phyloP scores from a whole-genome alignment of 1,139 yeast species.

The Schizosaccharomyces versatilis region DNA sequence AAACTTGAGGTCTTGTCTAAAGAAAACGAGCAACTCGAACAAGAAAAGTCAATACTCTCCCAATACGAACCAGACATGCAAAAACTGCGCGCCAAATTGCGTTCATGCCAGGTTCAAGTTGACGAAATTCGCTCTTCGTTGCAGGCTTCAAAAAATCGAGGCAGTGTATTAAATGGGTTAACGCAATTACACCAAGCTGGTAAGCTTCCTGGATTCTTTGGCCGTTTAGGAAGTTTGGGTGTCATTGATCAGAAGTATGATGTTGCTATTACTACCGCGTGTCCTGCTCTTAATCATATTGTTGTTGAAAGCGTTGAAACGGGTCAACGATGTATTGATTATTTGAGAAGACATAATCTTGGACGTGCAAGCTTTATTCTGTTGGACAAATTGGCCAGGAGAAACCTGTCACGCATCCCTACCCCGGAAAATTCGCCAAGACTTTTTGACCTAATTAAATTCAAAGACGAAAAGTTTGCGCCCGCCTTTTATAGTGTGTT shows the following conservation, averaged over 20 bases:
- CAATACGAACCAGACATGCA: neutral
- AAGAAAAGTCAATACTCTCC: no score
- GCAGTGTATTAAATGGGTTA: conserved; percentile 49
- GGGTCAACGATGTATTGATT: conserved; percentile 79
- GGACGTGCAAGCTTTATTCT: conserved; percentile 84
- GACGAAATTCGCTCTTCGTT: conserved; percentile 43
- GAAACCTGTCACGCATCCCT: conserved; percentile 35
- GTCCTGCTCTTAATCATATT: conserved; percentile 74
- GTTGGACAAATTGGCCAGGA: conserved; percentile 47
- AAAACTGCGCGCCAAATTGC: neutral
- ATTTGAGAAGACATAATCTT: conserved; percentile 56
- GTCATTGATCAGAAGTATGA: conserved; percentile 71
- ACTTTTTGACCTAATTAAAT: conserved; percentile 58
- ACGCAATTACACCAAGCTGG: conserved; percentile 56
- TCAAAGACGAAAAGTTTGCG: conserved; percentile 42
- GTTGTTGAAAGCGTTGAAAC: conserved; percentile 88
- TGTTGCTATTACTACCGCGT: conserved; percentile 85
- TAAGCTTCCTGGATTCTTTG: conserved; percentile 56
- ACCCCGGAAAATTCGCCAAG: conserved; percentile 67
- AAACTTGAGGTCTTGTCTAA: no score
- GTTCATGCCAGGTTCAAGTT: conserved; percentile 25
- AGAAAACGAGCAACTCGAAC: no score
- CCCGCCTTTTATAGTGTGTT: conserved; percentile 81
- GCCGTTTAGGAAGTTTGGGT: conserved; percentile 70
- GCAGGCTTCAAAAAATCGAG: conserved; percentile 41